These are phyloP conservation scores for Apiospora hydei DNA, from an alignment of 2,329 filamentous ascomycete species.

Conservation along the genomic window DNA sequence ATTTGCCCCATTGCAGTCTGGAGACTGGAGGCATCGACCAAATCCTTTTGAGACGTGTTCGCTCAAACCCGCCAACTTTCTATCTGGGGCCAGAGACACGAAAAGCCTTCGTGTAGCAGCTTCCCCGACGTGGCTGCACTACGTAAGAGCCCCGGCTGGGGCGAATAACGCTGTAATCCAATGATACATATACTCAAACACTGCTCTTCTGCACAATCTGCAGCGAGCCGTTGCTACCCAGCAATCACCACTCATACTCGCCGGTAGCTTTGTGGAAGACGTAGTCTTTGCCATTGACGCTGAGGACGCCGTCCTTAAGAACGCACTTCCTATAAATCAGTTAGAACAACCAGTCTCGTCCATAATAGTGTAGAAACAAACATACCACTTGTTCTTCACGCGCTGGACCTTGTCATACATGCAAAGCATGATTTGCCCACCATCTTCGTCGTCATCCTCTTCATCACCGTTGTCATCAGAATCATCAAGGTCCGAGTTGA, in stretches of 20 bases:
- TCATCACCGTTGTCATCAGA: conserved; percentile 85
- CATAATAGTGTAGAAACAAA: neutral
- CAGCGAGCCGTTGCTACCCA: neutral
- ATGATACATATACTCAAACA: conserved; percentile 17
- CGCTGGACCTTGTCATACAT: conserved; percentile 99
- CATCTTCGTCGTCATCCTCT: conserved; percentile 87
- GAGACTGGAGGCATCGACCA: neutral
- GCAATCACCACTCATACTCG: conserved; percentile 89
- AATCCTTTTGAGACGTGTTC: neutral
- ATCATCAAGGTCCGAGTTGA: conserved; percentile 98
- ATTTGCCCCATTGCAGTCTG: neutral
- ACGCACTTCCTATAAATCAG: conserved; percentile 81
- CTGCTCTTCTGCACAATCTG: conserved; percentile 7
- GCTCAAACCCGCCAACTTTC: neutral
- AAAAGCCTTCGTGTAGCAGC: neutral
- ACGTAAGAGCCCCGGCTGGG: neutral
- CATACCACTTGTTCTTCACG: conserved; percentile 95
- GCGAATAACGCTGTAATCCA: conserved; percentile 3
- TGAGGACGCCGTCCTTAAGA: conserved; percentile 94
- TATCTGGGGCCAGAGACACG: neutral
- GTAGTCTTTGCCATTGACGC: conserved; percentile 92
- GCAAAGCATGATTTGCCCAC: conserved; percentile 93
- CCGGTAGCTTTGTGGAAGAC: conserved; percentile 98
- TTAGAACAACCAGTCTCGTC: neutral
- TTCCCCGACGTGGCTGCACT: neutral